Base-by-base conservation (phyloP, 352 stramenopile genomes). In the Pelagophyceae sp. region DNA sequence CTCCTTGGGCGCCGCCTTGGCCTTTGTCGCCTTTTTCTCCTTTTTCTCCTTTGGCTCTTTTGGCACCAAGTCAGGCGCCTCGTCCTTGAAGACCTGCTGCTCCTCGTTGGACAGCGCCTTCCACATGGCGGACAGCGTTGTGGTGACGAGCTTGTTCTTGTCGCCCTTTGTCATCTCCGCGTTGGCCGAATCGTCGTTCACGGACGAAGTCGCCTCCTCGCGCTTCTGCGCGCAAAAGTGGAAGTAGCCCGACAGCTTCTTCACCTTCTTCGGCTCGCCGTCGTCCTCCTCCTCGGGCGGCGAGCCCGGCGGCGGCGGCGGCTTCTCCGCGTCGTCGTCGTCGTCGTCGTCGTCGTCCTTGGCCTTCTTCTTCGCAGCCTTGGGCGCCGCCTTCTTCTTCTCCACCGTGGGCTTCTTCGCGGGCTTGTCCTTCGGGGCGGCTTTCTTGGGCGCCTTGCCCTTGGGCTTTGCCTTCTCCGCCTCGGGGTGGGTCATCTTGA, bases 41-140 rank as follows among this genome's bases (percentile, higher is more conserved):
- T 71, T 71, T 1, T 3, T 35, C 61, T 71, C 61, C 61, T 71
- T 71, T 15, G 54, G 54, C 54, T 63, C 40, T n/a, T 65, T 65
- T 2, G 63, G 11, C 63, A 72, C 35, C 63, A 58, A 11, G 67
- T 23, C 11, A 54, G 35, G 67, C 35, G 67, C 67, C 35, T 50
- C 38, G 37, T 51, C 67, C 23, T 74, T 74, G 35, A 17, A 74
- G 23, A 60, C 58, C 33, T 51, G 33, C 67, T 74, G 51, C 17
- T 31, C 67, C 23, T 31, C 67, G 35, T 74, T 37, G 2, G 19
- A 6, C 15, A 74, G 38, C 35, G 23, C 25, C 17, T 19, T 25
- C 61, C 61, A 71, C 15, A 29, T 37, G 15, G 29, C 61, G 3
- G 3, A 27, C n/a, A 71, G 61, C n/a, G 17, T 71, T 31, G 3